Base-by-base conservation (phyloP, 1,139 yeast species). In the Taphrina betulina region DNA sequence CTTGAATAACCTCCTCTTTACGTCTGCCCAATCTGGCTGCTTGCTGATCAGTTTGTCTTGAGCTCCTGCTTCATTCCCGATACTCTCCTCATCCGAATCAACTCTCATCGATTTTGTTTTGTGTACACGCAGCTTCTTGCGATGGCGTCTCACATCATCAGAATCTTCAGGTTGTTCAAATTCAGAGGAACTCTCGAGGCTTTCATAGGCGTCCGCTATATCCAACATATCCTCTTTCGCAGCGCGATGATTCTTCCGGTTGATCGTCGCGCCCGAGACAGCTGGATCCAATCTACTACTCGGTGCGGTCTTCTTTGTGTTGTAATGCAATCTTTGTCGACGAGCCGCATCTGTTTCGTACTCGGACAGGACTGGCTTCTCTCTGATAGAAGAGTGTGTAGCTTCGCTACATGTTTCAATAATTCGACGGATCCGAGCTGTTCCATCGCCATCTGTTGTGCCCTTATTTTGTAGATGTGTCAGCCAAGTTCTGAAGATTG, bases 21-120 rank as follows among this genome's bases (percentile, higher is more conserved):
- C 42, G 19, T 38, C 42, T 8, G 24, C 14, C 42, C 42, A 38
- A 22, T 38, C 42, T 1, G 42, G 42, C 17, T 38, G 42, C 14
- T 38, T 38, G 24, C 42, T 38, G 29, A 38, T 38, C 42, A 38
- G 24, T 2, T 38, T 38, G 29, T 38, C 42, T 29, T 38, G 42
- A 1, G 42, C 42, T n/a, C 29, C 31, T 14, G 17, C 42, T 1
- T 17, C 17, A 8, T 38, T 29, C 24, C 29, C 42, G n/a, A 19
- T n/a, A 12, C 12, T 19, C 14, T 38, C 42, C 12, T 38, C 42
- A 17, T 38, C 42, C 12, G 29, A 22, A 3, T 22, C 29, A 22
- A 20, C n/a, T n/a, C 5, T 17, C 16, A 12, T 38, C 5, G 8
- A 16, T 38, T 38, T 38, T 3, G 26, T 2, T 19, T 38, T 38